Evolutionary conservation across 345 rosid species (phyloP).

Genomic region (Lepidium aucheri): DNA sequence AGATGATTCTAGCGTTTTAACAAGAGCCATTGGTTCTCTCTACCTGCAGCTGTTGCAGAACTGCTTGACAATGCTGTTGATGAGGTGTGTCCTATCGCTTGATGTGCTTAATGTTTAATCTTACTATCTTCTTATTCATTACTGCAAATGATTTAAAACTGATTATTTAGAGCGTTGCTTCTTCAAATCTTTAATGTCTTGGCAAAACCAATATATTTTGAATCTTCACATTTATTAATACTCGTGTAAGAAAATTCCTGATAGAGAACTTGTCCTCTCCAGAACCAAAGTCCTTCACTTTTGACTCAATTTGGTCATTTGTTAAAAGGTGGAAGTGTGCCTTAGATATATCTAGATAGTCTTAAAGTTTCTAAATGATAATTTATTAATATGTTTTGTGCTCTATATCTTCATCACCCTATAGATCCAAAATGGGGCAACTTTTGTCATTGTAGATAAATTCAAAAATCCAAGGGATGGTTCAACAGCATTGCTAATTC

Average conservation of each 20-base stretch:
- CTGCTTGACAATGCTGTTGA: constrained; percentile 91
- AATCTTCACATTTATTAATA: background rate
- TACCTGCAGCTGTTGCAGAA: constrained; percentile 82
- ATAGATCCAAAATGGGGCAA: constrained; percentile 97
- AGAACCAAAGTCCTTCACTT: constrained; percentile 1
- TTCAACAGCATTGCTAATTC: constrained; percentile 60
- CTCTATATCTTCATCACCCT: constrained; percentile 27
- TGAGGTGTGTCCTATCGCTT: constrained; percentile 46
- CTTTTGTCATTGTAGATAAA: constrained; percentile 88
- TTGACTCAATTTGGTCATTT: background rate
- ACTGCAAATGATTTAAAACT: constrained; percentile 1
- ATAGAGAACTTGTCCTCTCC: background rate
- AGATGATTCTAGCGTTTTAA: background rate
- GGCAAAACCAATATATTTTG: background rate
- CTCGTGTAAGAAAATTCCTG: background rate
- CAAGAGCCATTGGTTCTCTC: background rate
- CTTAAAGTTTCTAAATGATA: constrained; percentile 12
- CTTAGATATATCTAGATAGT: background rate
- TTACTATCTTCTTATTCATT: constrained; percentile 6
- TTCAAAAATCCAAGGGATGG: constrained; percentile 66
- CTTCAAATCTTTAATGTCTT: background rate
- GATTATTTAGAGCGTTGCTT: background rate
- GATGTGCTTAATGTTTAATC: background rate
- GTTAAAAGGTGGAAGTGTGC: background rate
- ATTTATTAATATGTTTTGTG: constrained; percentile 23